Base-by-base conservation (phyloP, 768 basidiomycete species). In the Lactifluus hygrophoroides region DNA sequence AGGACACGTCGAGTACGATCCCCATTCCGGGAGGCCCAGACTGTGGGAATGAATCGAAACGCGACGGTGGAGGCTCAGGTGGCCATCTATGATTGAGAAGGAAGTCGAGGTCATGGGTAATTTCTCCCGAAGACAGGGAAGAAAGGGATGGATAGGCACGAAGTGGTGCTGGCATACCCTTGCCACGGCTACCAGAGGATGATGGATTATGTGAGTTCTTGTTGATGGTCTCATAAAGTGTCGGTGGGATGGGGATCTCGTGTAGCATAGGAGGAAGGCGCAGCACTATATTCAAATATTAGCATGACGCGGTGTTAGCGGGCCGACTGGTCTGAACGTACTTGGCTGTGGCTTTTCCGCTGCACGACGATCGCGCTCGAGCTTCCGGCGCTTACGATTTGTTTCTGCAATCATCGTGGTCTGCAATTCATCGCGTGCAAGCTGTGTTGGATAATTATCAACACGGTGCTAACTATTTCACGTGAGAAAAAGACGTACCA, bases 331-430 rank as follows among this genome's bases (percentile, higher is more conserved):
- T 4, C 19, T 44, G 5, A 37, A 74, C 81, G 48, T 66, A 92
- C 93, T 71, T 52, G 86, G 83, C 47, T 80, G 83, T 10, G 88
- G 86, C n/a, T 85, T 75, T 64, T 94, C 94, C 13, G 84, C 68
- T 1, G 80, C 79, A 63, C 93, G 78, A 61, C 91, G 82, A 62
- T 96, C 93, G 58, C 93, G 78, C 69, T 97, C 94, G 35, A 98
- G 71, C 48, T 82, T 78, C 45, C 94, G 76, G 57, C 90, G 78
- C 70, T 95, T 95, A 62, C 88, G 77, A 69, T 90, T 94, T 6
- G 88, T 86, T 65, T 94, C 90, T 0, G 94, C 83, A 56, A 94
- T 87, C 84, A 95, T 89, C 14, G 88, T 85, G 1, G 81, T 87
- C 66, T 94, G 88, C 13, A 94, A 72, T 48, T 86, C 83, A 64